These are phyloP conservation scores for Paramyrothecium roridum DNA, from an alignment of 2,329 filamentous ascomycete genomes.

Conservation along the genomic window DNA sequence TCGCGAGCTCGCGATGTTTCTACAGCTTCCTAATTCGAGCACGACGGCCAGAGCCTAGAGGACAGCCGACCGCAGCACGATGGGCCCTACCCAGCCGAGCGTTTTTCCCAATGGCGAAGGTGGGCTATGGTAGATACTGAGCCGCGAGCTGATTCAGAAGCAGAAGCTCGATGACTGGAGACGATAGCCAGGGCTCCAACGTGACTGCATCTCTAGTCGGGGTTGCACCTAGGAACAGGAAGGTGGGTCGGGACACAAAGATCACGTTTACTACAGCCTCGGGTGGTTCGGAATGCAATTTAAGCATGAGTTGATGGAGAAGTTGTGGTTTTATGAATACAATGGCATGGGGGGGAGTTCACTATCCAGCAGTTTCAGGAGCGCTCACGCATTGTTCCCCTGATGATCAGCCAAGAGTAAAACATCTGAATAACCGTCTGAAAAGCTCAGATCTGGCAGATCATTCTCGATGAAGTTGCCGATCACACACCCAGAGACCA, in stretches of 20 bases:
- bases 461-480: too few relatives aligned
- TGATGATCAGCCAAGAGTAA: too few relatives aligned
- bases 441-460: too few relatives aligned
- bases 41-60: neutral
- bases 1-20: neutral
- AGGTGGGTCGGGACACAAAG: neutral
- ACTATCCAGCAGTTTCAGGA: too few relatives aligned
- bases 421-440: too few relatives aligned
- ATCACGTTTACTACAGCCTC: neutral
- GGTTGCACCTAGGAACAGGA: neutral
- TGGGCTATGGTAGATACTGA: neutral
- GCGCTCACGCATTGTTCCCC: too few relatives aligned
- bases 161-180: neutral
- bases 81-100: neutral
- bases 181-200: neutral
- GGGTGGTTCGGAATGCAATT: too few relatives aligned
- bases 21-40: neutral
- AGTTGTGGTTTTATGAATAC: too few relatives aligned
- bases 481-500: too few relatives aligned
- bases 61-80: neutral
- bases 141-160: neutral
- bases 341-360: too few relatives aligned
- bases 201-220: neutral
- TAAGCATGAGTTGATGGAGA: too few relatives aligned
- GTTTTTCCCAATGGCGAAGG: neutral